Percentiles rank a stretch among this genome's conserved stretches.
These are phyloP conservation scores for Penicillium sp. DNA, from an alignment of 2,329 filamentous ascomycete genomes.

Conservation along the genomic window DNA sequence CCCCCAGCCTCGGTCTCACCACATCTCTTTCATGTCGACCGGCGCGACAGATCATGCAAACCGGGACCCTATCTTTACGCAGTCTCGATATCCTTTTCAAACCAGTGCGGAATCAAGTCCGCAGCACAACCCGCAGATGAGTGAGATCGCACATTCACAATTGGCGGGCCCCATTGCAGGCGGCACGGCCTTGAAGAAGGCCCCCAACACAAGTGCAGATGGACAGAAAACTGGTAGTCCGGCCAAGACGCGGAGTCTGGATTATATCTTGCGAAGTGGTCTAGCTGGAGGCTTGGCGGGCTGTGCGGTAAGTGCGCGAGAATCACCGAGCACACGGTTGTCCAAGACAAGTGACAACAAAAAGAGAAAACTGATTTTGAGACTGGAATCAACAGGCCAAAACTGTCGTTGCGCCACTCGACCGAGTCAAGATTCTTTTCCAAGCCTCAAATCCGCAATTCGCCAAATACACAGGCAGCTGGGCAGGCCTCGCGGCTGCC, in stretches of 20 bases:
- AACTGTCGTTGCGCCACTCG: slow-evolving; percentile 90
- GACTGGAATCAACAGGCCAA: slow-evolving; percentile 66
- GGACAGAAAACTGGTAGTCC: slow-evolving; percentile 14
- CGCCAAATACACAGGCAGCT: slow-evolving; percentile 86
- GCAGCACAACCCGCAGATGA: slow-evolving; percentile 31
- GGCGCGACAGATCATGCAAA: slow-evolving; percentile 31
- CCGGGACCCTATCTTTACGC: slow-evolving; percentile 14
- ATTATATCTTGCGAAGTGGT: slow-evolving; percentile 82
- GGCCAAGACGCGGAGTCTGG: slow-evolving; percentile 69
- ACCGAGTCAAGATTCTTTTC: slow-evolving; percentile 98
- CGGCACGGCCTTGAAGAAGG: slow-evolving; percentile 16
- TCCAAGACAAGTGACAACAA: neutral
- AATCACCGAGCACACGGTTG: neutral
- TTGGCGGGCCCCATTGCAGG: slow-evolving; percentile 21
- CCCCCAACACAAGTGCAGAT: slow-evolving; percentile 15
- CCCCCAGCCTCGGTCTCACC: neutral
- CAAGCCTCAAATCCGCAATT: slow-evolving; percentile 94
- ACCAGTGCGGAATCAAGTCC: slow-evolving; percentile 17
- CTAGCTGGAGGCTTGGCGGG: slow-evolving; percentile 88
- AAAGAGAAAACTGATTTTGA: neutral
- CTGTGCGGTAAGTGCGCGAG: slow-evolving; percentile 69
- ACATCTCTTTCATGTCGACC: slow-evolving; percentile 26
- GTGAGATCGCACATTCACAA: slow-evolving; percentile 29
- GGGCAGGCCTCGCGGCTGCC: slow-evolving; percentile 78
- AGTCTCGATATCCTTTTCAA: slow-evolving; percentile 8